Base-by-base conservation (phyloP, 2,329 filamentous ascomycete genomes). In the Ophiostoma ulmi region DNA sequence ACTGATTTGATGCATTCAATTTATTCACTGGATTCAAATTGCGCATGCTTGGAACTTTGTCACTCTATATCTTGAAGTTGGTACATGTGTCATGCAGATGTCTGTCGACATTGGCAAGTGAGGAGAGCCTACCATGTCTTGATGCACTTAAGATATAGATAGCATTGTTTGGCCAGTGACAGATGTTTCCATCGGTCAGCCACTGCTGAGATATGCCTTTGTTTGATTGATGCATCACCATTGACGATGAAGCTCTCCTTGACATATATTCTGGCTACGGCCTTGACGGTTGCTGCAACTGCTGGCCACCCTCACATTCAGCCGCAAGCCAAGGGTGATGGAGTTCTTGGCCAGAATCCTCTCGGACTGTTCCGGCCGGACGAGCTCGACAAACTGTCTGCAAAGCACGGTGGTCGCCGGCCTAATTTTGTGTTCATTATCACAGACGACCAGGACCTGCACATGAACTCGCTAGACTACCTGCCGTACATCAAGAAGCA, bases 371-470 rank as follows among this genome's bases (percentile, higher is more conserved):
- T 58, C 52, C 52, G 52, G n/a, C 52, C 52, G 11, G 52, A 26
- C 11, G 52, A 58, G n/a, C 52, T 58, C 8, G 52, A 26, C 52
- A 26, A 31, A 38, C 58, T 31, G 63, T 71, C 31, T 38, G 44
- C 66, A 35, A 14, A 66, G 64, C 31, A 66, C 22, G 67, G 67
- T 20, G 64, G 68, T 3, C 69, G 67, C 52, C 71, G 41, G 38
- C 74, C 74, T 26, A 75, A 74, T 70, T 71, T 75, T 52, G 70
- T 74, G 3, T 87, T 90, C 73, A 84, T 90, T 72, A 79, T 90
- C 58, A 88, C 87, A 0, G 88, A 90, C 75, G 88, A 90, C 74
- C 88, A 90, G 76, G 88, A 90, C 75, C 76, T 87, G 3, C 84
- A 87, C 73, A 78, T 90, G 75, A 79, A 86, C 67, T 90, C 87